Conservation (phyloP, 2,329 filamentous ascomycete species). For the Ophiosphaerella narmari region DNA sequence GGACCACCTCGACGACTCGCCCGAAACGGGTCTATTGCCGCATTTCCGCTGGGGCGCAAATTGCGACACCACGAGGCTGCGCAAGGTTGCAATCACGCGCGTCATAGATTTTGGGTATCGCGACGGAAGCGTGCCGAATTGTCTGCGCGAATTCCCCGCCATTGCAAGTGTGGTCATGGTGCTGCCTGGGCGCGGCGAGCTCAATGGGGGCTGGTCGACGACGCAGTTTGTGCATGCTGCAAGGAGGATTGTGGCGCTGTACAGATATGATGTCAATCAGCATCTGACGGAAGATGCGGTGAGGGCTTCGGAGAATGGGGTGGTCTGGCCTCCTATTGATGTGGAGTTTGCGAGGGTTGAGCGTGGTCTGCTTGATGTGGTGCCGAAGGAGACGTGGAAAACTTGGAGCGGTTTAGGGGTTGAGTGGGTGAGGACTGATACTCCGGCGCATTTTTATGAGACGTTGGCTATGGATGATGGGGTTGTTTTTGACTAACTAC, state of each 20-base stretch:
- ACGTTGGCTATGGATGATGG: too few relatives aligned
- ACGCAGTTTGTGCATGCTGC: constrained; percentile 23
- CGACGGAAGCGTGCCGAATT: constrained; percentile 25
- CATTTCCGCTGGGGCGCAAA: constrained; percentile 19
- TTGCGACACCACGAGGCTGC: constrained; percentile 11
- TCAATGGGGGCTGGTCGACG: constrained; percentile 1
- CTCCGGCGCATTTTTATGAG: too few relatives aligned
- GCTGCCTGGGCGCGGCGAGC: constrained; percentile 9
- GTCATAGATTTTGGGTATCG: constrained; percentile 15
- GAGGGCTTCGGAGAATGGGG: background rate
- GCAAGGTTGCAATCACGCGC: constrained; percentile 19
- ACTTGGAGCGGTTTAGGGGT: constrained; percentile 15
- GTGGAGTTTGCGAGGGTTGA: constrained; percentile 18
- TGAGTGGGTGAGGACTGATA: constrained; percentile 6
- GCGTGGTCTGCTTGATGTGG: constrained; percentile 6
- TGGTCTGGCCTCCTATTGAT: constrained; percentile 2
- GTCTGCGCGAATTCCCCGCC: constrained; percentile 20
- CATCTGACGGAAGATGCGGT: background rate
- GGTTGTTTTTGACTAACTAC: too few relatives aligned
- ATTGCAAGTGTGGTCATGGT: constrained; percentile 24
- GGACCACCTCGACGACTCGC: constrained; percentile 26
- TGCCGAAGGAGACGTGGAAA: constrained; percentile 13
- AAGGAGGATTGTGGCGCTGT: constrained; percentile 22
- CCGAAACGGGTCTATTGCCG: constrained; percentile 21
- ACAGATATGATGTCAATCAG: constrained; percentile 14